phyloP scores from a whole-genome alignment of 169 alveolate species.

The Babesia gibsoni region DNA sequence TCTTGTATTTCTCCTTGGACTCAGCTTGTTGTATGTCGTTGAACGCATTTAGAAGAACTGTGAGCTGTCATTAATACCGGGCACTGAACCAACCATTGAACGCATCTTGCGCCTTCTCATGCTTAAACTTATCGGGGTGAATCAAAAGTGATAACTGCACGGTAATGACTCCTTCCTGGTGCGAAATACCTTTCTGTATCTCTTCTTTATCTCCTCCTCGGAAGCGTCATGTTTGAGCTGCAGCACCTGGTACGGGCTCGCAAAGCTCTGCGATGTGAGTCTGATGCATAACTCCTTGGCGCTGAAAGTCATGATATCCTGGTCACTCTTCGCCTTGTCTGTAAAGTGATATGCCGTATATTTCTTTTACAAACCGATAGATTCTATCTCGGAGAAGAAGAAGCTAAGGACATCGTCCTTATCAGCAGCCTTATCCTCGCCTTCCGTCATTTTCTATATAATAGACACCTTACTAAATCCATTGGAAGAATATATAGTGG shows the following conservation, averaged over 20 bases:
- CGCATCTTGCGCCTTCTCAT: conserved; percentile 86
- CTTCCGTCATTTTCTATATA: conserved; percentile 17
- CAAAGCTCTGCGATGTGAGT: conserved; percentile 57
- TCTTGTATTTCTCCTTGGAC: conserved; percentile 73
- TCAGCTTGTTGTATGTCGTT: conserved; percentile 78
- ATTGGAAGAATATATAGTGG: no score
- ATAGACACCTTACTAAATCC: no score
- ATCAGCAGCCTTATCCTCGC: conserved; percentile 7
- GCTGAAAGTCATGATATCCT: conserved; percentile 31
- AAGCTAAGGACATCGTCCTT: conserved; percentile 43
- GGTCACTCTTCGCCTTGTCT: conserved; percentile 51
- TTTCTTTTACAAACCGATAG: conserved; percentile 18
- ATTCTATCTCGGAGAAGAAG: conserved; percentile 55
- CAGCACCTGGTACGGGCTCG: conserved; percentile 61
- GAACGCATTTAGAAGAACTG: conserved; percentile 76
- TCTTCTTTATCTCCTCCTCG: conserved; percentile 57
- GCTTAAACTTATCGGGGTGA: conserved; percentile 90
- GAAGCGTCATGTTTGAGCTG: conserved; percentile 63
- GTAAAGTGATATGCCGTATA: neutral
- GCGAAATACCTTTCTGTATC: conserved; percentile 42
- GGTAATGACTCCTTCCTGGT: neutral
- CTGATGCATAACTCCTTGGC: conserved; percentile 48
- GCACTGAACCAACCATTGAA: conserved; percentile 67
- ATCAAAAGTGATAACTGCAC: conserved; percentile 59
- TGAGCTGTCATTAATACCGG: neutral